phyloP scores from a whole-genome alignment of 2,329 filamentous ascomycete genomes.

The Paecilomyces dactylethromorphus region DNA sequence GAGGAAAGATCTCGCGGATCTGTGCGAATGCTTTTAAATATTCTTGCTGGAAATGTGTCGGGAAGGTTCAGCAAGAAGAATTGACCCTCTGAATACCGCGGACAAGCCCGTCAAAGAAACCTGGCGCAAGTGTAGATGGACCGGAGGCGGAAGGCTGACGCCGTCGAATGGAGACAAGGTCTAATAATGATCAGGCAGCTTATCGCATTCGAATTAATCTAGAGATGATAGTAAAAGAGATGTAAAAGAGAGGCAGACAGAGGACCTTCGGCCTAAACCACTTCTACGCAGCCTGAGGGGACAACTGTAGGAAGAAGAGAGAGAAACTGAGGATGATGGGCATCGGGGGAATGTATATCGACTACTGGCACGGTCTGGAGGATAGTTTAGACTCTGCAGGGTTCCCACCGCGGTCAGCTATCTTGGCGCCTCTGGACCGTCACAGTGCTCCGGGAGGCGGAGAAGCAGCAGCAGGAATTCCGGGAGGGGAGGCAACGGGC shows the following conservation, averaged over 20 bases:
- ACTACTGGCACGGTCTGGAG: not conserved
- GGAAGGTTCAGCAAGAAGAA: not conserved
- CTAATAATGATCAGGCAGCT: not conserved
- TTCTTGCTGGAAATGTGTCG: not conserved
- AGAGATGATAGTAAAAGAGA: slow-evolving; percentile 1
- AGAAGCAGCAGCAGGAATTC: not conserved
- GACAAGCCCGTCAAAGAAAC: not conserved
- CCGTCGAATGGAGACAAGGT: not conserved
- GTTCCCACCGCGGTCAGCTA: slow-evolving; percentile 6
- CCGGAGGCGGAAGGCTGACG: not conserved
- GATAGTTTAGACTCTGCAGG: not conserved
- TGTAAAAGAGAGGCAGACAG: not conserved
- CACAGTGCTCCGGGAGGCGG: slow-evolving; percentile 8
- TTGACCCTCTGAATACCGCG: not conserved
- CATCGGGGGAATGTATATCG: slow-evolving; percentile 2
- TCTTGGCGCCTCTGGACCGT: slow-evolving; percentile 13
- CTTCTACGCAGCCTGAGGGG: not conserved
- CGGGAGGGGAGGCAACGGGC: slow-evolving; percentile 2
- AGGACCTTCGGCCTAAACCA: not conserved
- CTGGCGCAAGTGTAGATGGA: not conserved
- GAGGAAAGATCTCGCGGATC: not conserved
- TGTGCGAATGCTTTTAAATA: not conserved
- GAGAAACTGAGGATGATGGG: not conserved
- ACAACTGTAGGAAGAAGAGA: not conserved
- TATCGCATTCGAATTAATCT: not conserved